Evolutionary conservation across 2,329 filamentous ascomycete species (phyloP), one percentile per base, ranked within the genome.

Genomic region (Fusarium solani-melongenae): DNA sequence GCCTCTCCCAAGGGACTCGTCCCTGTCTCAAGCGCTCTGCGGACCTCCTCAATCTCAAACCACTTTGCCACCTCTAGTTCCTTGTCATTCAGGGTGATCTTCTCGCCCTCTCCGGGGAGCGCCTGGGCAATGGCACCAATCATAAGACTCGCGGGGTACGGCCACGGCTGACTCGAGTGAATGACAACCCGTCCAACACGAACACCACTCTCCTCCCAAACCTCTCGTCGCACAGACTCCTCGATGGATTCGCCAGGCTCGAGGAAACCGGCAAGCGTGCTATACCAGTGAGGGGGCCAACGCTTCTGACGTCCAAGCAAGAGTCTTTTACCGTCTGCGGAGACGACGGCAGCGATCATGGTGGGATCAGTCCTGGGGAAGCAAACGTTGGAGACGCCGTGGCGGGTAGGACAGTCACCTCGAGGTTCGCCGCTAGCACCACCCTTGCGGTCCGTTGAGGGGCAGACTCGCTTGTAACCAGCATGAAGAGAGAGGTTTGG

Each of bases 331-430:
- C 93, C 93, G 76, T 97, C 94, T 59, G 92, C 87, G 62, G 93
- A 97, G 34, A 98, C 90, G 12, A 98, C 92, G 1, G 95, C 96
- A 84, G 97, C 95, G 83, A 99, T 99, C 81, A 98, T 95, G 31
- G 94, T 97, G 1, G 95, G 95, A 78, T 98, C 95, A 2, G 96
- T 98, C 59, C 95, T 91, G 4, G 96, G 96, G 86, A 98, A 98
- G 79, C 89, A 92, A 62, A 98, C 88, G 83, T 99, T 99, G 34
- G 95, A 97, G 53, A 99, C 85, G 29, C 94, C 95, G 41, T 91
- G 92, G 62, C 96, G 90, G 1, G 95, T 97, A 9, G 90, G 91
- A 83, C 96, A 99, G 20, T 92, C 88, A 2, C 88, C 88, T 10
- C 94, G 91, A 46, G 89, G 85, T 29, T 82, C 82, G 10, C 88